Conservation (phyloP, 2,329 filamentous ascomycete genomes). For the Cercospora beticola region DNA sequence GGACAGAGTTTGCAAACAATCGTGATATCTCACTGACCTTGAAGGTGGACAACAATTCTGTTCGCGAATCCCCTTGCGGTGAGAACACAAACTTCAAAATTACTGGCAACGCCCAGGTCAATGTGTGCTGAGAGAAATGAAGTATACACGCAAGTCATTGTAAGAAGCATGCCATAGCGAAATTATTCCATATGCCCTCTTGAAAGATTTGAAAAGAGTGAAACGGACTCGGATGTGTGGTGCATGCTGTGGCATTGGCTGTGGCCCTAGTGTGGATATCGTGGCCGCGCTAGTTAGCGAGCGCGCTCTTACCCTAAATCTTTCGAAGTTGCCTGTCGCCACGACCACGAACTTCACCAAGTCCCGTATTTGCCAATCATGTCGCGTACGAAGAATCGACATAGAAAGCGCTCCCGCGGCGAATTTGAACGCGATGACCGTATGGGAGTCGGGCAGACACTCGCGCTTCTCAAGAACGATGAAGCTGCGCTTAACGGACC, state of each 20-base stretch:
- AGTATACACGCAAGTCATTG: neutral
- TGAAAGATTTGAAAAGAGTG: neutral
- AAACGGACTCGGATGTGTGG: neutral
- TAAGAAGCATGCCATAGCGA: neutral
- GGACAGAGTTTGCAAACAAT: slow-evolving; percentile 56
- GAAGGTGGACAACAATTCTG: slow-evolving; percentile 52
- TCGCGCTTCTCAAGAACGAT: slow-evolving; percentile 28
- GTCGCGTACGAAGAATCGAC: slow-evolving; percentile 4
- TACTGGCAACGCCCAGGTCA: slow-evolving; percentile 46
- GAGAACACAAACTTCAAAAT: slow-evolving; percentile 54
- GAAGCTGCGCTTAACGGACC: neutral
- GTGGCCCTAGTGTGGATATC: neutral
- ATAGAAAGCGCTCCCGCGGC: slow-evolving; percentile 32
- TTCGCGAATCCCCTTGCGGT: slow-evolving; percentile 56
- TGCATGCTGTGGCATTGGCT: neutral
- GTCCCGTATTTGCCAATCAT: neutral
- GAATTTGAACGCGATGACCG: slow-evolving; percentile 29
- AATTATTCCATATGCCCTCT: neutral
- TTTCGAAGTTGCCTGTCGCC: neutral
- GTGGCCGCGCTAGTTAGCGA: neutral
- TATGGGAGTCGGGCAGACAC: slow-evolving; percentile 31
- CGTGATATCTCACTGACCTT: slow-evolving; percentile 53
- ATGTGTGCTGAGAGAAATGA: slow-evolving; percentile 42
- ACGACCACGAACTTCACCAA: neutral
- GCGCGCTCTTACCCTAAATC: neutral